phyloP scores from a whole-genome alignment of 2,329 filamentous ascomycete species.

The Cucurbitaria berberidis region DNA sequence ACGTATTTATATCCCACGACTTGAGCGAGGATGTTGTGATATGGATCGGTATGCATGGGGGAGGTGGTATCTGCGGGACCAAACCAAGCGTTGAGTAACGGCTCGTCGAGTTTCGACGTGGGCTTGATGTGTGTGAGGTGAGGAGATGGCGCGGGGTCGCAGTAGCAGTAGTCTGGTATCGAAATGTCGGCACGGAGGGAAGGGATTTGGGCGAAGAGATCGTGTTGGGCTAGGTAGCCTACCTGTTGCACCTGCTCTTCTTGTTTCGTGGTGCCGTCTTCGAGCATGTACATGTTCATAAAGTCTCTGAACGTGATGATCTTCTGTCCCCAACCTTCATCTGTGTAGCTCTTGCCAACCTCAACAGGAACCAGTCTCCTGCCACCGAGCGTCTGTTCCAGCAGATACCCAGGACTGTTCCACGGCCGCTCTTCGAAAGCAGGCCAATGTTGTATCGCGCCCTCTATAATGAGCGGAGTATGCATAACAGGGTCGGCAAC shows the following conservation, averaged over 20 bases:
- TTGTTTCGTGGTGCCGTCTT: not conserved
- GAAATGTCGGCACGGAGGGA: slow-evolving; percentile 74
- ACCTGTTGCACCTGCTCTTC: slow-evolving; percentile 41
- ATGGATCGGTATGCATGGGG: slow-evolving; percentile 90
- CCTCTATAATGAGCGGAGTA: slow-evolving; percentile 71
- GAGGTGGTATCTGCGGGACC: slow-evolving; percentile 88
- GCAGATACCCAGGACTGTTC: slow-evolving; percentile 75
- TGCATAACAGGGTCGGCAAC: slow-evolving; percentile 27
- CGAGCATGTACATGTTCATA: slow-evolving; percentile 65
- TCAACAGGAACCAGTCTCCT: slow-evolving; percentile 84
- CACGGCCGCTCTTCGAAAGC: slow-evolving; percentile 73
- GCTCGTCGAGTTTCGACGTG: slow-evolving; percentile 54
- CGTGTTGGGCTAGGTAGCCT: slow-evolving; percentile 91
- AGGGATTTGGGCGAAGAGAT: slow-evolving; percentile 84
- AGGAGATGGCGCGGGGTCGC: slow-evolving; percentile 55
- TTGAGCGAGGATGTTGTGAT: slow-evolving; percentile 90
- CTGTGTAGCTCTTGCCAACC: slow-evolving; percentile 84
- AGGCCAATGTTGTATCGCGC: slow-evolving; percentile 74
- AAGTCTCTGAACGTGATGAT: slow-evolving; percentile 79
- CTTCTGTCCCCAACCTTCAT: slow-evolving; percentile 81
- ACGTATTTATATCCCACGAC: slow-evolving; percentile 91
- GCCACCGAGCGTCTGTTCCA: slow-evolving; percentile 75
- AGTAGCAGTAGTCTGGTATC: slow-evolving; percentile 85
- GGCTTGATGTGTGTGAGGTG: slow-evolving; percentile 23
- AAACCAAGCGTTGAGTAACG: slow-evolving; percentile 89